phyloP scores from a whole-genome alignment of 805 yeast genomes.

The Zygosaccharomyces bailii region DNA sequence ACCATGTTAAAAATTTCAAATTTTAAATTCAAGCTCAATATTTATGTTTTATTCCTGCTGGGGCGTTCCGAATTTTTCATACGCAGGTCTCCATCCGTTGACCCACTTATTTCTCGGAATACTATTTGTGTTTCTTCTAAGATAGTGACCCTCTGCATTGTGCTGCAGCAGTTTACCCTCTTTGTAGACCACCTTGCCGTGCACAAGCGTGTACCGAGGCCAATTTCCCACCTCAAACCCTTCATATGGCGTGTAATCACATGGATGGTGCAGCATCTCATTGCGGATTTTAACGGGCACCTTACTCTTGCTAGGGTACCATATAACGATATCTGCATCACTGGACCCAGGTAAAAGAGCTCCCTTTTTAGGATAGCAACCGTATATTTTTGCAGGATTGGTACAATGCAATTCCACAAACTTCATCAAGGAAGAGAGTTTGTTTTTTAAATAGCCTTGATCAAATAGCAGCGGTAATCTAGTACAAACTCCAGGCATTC shows the following conservation, averaged over 20 bases:
- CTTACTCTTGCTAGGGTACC: slow-evolving; percentile 41
- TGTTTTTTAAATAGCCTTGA: slow-evolving; percentile 43
- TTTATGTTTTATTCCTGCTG: neutral
- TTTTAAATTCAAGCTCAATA: slow-evolving; percentile 19
- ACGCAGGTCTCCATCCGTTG: slow-evolving; percentile 16
- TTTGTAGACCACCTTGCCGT: slow-evolving; percentile 38
- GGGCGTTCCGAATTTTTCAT: neutral
- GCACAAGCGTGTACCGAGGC: slow-evolving; percentile 44
- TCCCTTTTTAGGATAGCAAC: slow-evolving; percentile 42
- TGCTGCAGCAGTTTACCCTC: slow-evolving; percentile 27
- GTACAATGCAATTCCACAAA: slow-evolving; percentile 46
- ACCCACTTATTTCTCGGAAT: slow-evolving; percentile 13
- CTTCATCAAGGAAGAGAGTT: slow-evolving; percentile 39
- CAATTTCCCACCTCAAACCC: slow-evolving; percentile 42
- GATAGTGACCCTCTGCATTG: slow-evolving; percentile 16
- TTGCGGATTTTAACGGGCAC: slow-evolving; percentile 22
- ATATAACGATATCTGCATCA: slow-evolving; percentile 48
- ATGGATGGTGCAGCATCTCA: slow-evolving; percentile 36
- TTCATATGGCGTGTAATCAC: slow-evolving; percentile 42
- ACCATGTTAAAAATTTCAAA: slow-evolving; percentile 21
- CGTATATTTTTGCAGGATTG: slow-evolving; percentile 47
- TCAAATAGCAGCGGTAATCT: slow-evolving; percentile 43
- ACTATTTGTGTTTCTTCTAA: slow-evolving; percentile 14
- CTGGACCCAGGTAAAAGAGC: slow-evolving; percentile 41
- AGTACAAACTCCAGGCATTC: slow-evolving; percentile 49